These are phyloP conservation scores for Aaosphaeria pasadenensis DNA, from an alignment of 2,329 filamentous ascomycete species.

Conservation along the genomic window DNA sequence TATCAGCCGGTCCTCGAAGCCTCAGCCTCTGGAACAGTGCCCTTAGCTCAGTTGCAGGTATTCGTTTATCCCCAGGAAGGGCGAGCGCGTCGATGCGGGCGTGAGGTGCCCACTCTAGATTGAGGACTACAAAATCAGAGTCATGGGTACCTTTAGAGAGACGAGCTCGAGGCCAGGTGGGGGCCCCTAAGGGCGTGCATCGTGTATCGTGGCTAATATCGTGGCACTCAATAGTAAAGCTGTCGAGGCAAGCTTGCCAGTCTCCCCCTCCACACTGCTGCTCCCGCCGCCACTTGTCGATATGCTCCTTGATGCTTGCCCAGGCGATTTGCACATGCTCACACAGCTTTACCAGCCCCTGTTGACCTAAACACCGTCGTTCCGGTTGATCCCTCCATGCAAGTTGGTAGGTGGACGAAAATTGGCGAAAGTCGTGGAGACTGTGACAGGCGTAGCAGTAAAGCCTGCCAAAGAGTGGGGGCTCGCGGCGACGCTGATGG, in stretches of 20 bases:
- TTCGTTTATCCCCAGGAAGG: constrained; percentile 4
- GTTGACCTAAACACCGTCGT: constrained; percentile 11
- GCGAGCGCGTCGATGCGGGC: constrained; percentile 12
- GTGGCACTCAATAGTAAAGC: constrained; percentile 16
- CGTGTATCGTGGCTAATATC: constrained; percentile 14
- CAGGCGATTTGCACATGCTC: constrained; percentile 14
- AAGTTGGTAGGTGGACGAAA: constrained; percentile 5
- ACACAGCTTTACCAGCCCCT: constrained; percentile 15
- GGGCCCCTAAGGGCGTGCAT: constrained; percentile 12
- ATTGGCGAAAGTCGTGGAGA: constrained; percentile 9
- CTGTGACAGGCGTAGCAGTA: constrained; percentile 10
- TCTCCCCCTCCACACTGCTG: constrained; percentile 6
- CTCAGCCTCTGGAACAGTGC: constrained; percentile 12
- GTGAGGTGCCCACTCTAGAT: constrained; percentile 16
- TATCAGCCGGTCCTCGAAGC: constrained; percentile 9
- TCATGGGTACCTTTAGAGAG: constrained; percentile 6
- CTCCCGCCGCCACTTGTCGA: constrained; percentile 12
- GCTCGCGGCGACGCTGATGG: neutral
- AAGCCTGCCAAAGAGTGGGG: neutral
- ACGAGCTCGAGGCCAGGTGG: constrained; percentile 16
- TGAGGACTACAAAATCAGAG: constrained; percentile 6
- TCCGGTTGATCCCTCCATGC: constrained; percentile 3
- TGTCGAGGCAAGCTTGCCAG: constrained; percentile 12
- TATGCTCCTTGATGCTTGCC: constrained; percentile 14
- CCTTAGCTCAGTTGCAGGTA: constrained; percentile 3